A percentile compares a stretch with the other conserved stretches of the same genome.
phyloP scores from a whole-genome alignment of 805 yeast genomes.

The Lipomyces sp. region DNA sequence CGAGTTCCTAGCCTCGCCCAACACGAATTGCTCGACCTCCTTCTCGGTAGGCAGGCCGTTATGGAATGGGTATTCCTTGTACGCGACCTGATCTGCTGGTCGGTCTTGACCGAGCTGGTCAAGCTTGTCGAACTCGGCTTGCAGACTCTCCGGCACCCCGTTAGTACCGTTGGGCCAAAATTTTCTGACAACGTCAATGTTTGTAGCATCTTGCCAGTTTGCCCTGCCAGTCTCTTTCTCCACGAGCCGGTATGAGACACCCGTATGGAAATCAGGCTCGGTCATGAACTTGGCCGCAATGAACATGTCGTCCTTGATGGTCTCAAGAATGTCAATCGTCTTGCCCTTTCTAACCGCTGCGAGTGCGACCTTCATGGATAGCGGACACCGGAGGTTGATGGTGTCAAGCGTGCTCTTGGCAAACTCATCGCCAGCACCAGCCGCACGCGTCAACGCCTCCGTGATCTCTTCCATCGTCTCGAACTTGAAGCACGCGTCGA shows the following conservation, averaged over 20 bases:
- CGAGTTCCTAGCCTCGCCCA: conserved; percentile 69
- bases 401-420: conserved; percentile 62
- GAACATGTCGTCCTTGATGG: conserved; percentile 72
- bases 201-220: conserved; percentile 46
- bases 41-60: conserved; percentile 81
- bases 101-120: conserved; percentile 22
- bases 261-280: conserved; percentile 66
- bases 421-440: conserved; percentile 61
- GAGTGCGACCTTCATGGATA: conserved; percentile 75
- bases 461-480: conserved; percentile 59
- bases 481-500: conserved; percentile 70
- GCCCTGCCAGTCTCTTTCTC: conserved; percentile 64
- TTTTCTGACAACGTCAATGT: conserved; percentile 6
- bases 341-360: conserved; percentile 68
- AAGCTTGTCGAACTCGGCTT: background rate
- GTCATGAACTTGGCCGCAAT: conserved; percentile 77
- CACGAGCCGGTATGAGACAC: conserved; percentile 50
- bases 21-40: conserved; percentile 67
- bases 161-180: conserved; percentile 3
- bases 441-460: conserved; percentile 51
- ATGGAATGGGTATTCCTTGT: conserved; percentile 60
- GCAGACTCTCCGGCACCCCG: background rate
- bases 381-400: conserved; percentile 69
- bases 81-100: conserved; percentile 46
- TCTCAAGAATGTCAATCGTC: conserved; percentile 61